Conservation (phyloP, 352 stramenopile genomes). For the Globisporangium uncinulatum region DNA sequence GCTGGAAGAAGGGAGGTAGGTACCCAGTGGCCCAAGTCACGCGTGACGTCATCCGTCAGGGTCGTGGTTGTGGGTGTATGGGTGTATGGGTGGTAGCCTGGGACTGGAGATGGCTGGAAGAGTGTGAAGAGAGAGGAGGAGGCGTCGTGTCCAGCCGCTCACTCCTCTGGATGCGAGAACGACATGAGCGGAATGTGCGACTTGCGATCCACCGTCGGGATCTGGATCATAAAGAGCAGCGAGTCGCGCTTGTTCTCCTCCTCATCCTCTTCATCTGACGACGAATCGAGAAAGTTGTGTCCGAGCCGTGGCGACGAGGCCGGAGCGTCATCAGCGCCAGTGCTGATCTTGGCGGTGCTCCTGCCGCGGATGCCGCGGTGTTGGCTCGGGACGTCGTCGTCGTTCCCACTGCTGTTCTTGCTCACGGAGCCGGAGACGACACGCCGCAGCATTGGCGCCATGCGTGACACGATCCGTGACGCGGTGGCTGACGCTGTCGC, state of each 20-base stretch:
- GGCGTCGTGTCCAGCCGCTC: conserved; percentile 12
- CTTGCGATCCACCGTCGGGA: conserved; percentile 42
- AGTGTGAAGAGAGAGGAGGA: background rate
- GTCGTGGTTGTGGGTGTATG: too few species aligned
- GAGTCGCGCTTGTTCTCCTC: conserved; percentile 53
- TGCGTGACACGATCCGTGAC: conserved; percentile 54
- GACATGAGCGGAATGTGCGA: conserved; percentile 56
- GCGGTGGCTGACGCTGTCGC: conserved; percentile 22
- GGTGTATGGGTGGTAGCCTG: background rate
- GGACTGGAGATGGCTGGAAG: background rate
- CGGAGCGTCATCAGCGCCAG: background rate
- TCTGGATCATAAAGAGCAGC: conserved; percentile 60
- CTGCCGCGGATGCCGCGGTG: background rate
- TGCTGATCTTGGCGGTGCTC: background rate
- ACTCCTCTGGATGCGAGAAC: conserved; percentile 22
- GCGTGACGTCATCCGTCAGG: too few species aligned
- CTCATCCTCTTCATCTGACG: conserved; percentile 29
- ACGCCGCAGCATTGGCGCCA: conserved; percentile 44
- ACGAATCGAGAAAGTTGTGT: conserved; percentile 24
- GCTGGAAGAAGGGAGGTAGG: too few species aligned
- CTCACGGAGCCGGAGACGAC: conserved; percentile 11
- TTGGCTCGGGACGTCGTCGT: background rate
- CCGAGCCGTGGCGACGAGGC: background rate
- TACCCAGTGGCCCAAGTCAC: too few species aligned
- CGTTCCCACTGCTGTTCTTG: background rate